Conservation (phyloP, 495 filamentous ascomycete species). For the Talaromyces proteolyticus region DNA sequence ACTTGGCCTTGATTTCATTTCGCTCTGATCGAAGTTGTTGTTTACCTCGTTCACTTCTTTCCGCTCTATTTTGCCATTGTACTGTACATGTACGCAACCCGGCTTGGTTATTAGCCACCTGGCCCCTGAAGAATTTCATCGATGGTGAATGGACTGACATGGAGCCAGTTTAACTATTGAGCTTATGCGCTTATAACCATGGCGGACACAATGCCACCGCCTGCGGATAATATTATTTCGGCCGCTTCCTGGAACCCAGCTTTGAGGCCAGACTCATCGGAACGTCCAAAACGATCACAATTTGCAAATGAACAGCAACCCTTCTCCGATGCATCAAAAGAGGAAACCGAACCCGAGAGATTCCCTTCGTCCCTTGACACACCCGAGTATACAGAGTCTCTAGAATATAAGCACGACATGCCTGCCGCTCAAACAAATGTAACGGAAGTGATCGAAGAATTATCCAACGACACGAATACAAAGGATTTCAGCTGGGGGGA, state of each 20-base stretch:
- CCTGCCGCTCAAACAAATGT: not conserved
- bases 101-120: conserved; percentile 5
- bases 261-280: conserved; percentile 16
- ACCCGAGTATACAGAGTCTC: not conserved
- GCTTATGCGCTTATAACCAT: conserved; percentile 10
- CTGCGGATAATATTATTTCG: conserved; percentile 10
- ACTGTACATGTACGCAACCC: conserved; percentile 6
- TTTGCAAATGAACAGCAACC: conserved; percentile 6
- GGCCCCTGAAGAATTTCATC: conserved; percentile 4
- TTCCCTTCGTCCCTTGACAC: not conserved
- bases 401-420: not conserved
- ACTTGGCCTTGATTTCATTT: not conserved
- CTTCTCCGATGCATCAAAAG: conserved; percentile 6
- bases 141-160: conserved; percentile 7
- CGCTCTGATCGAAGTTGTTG: not conserved
- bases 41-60: conserved; percentile 1
- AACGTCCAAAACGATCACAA: not conserved
- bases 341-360: not conserved
- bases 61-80: not conserved
- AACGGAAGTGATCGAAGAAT: conserved; percentile 5
- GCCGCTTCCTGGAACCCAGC: conserved; percentile 37
- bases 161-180: conserved; percentile 7
- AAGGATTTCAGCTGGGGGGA: conserved; percentile 2
- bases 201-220: conserved; percentile 9
- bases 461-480: conserved; percentile 10